Evolutionary conservation across 192 early-diverging fungal species (phyloP), one percentile per base, ranked within the genome.

Genomic region (Coemansia sp.): DNA sequence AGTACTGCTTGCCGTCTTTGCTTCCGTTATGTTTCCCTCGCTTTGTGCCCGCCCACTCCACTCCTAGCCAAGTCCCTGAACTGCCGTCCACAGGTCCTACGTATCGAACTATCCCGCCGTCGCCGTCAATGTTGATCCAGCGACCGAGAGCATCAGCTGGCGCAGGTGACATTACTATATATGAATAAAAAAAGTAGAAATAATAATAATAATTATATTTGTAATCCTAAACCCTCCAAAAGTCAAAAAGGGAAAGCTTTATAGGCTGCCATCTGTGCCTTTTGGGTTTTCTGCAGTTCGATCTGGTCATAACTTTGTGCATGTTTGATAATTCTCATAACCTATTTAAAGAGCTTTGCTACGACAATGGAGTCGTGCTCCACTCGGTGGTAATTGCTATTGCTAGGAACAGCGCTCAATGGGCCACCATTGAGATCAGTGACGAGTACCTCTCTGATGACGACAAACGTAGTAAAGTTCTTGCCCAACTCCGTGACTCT

Each of bases 21-120:
- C 57, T 47, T 22, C 72, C 86, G 54, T 67, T 27, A 72, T 87
- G 86, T 41, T 86, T 87, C 52, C 86, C 86, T 0, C 80, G 72
- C 8, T 29, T 29, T 1, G 72, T 20, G 31, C 42, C 43, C 2
- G 65, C 63, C 86, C 86, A 87, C 62, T 87, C 84, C 16, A 87
- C 70, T 6, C 86, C 86, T 0, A 80, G 72, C 86, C 86, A 87
- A 10, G 13, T n/a, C 7, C 78, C 80, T 0, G 3, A 13, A 6
- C 76, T 69, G 1, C 73, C 76, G 13, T 34, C 67, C 4, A 86
- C 81, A 0, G 81, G 70, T 2, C 85, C 85, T 15, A 49, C 63
- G 69, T 78, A 86, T 0, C 85, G 81, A 6, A 86, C 78, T 11
- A 79, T 81, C 27, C 84, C 84, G 4, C 36, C 15, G 54, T 75